Base-by-base conservation (phyloP, 352 stramenopile species). In the Phytophthora idaei region DNA sequence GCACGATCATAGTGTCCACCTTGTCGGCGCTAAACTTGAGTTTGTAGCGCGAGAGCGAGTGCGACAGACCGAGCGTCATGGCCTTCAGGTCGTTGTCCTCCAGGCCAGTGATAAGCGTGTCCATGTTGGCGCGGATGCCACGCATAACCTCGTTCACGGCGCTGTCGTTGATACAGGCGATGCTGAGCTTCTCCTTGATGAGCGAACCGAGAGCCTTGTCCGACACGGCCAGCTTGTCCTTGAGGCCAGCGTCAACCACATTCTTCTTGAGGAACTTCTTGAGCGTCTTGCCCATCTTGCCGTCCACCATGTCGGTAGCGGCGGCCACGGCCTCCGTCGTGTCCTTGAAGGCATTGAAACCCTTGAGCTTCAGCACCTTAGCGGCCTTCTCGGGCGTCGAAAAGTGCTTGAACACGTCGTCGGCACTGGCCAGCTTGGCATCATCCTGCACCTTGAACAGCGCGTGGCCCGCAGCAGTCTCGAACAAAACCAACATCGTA, bases 191-290 rank as follows among this genome's bases (percentile, higher is more conserved):
- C 48, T 99, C 98, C 81, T 99, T 99, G 77, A 99, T 99, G 10
- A 97, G 78, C 44, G 76, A 79, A 29, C 95, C 97, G 28, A 99
- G 84, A 50, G 93, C 97, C 71, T 98, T 97, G 84, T 99, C 98
- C 17, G 95, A 90, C 32, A 99, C 97, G 36, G 95, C 97, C 44
- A 99, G 85, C 72, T 98, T 95, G 79, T 98, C 96, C 73, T 94
- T 98, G 11, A 98, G 82, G 5, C 86, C 86, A 27, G 84, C 86
- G 55, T 97, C 89, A 64, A 99, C 97, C 41, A 99, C 85, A 74
- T 99, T 98, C 86, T 99, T 99, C 83, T 99, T 99, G 12, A 99
- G 69, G 65, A 99, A 99, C 68, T 97, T 99, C 85, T 99, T 98
- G 37, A 99, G 91, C 36, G 79, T 82, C 77, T 99, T 99, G 74